Evolutionary conservation across 345 rosid genomes (phyloP).

Genomic region (Odontarrhena argentea): DNA sequence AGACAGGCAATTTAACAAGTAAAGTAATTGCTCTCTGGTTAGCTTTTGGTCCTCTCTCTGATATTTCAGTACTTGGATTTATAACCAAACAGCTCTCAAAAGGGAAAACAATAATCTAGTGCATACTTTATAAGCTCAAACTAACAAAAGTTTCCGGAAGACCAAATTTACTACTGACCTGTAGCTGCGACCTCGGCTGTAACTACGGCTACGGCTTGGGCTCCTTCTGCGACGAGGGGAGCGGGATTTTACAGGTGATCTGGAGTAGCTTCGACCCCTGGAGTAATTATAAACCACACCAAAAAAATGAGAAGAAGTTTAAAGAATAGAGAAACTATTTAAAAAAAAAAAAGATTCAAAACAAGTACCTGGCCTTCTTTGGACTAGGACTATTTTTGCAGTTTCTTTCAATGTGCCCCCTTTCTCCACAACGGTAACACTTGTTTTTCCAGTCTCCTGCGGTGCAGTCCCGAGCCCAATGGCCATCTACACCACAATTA

Average conservation of each 20-base stretch:
- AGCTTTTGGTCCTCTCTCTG: neutral
- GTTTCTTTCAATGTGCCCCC: conserved; percentile 92
- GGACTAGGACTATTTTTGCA: conserved; percentile 82
- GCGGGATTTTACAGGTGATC: conserved; percentile 58
- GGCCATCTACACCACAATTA: conserved; percentile 96
- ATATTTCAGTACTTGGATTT: neutral
- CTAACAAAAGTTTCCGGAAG: neutral
- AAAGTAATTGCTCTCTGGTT: neutral
- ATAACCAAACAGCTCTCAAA: neutral
- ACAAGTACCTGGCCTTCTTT: conserved; percentile 61
- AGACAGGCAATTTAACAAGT: neutral
- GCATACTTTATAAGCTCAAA: neutral
- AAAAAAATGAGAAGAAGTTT: conserved; percentile 19
- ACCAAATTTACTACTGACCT: conserved; percentile 44
- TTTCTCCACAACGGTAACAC: conserved; percentile 94
- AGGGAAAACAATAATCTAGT: neutral
- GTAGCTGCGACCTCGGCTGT: conserved; percentile 86
- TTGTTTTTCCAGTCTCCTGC: conserved; percentile 98
- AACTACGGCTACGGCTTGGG: conserved; percentile 70
- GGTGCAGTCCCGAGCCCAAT: conserved; percentile 96
- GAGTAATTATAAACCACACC: conserved; percentile 16
- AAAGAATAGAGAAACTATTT: neutral
- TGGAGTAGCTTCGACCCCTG: conserved; percentile 70
- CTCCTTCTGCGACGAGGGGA: conserved; percentile 82
- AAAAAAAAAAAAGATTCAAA: neutral